Base-by-base conservation (phyloP, 768 basidiomycete species). In the Lentinula edodes region DNA sequence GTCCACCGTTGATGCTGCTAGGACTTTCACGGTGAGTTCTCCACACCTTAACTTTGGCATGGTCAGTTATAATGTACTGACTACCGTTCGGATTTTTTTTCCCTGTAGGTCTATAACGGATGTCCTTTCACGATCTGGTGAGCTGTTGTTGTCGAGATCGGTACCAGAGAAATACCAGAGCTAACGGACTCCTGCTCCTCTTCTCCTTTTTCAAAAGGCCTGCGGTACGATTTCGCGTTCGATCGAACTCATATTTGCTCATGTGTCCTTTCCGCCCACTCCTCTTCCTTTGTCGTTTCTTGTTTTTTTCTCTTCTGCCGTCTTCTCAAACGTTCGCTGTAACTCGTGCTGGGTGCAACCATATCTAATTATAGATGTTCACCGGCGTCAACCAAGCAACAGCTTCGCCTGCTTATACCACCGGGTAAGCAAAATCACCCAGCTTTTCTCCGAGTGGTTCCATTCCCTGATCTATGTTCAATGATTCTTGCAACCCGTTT, bases 51-150 rank as follows among this genome's bases (percentile, higher is more conserved):
- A 28, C 28, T 3, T 28, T 28, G 28, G 28, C 28, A 28, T 28
- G 28, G 28, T 28, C 28, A 28, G 3, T 1, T 28, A 28, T 28
- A 23, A 28, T 28, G 3, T 28, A 28, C 28, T 28, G 3, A 28
- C 28, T 28, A 28, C 3, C 3, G 28, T 18, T 35, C 28, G 15
- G n/a, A 16, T 1, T 15, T 10, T 7, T 12, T 32, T n/a, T 23
- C 34, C 5, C n/a, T 39, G 16, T 35, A 60, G 59, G 59, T 60
- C 15, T 52, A 53, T 13, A 63, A 60, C 32, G 48, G 41, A 36
- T 82, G 80, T 64, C 72, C 80, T 3, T 83, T 80, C 69, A 81
- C 81, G 1, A 69, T 83, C 53, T 83, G 82, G 82, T 80, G 61
- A 62, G 73, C 45, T 45, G 50, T 16, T 32, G 8, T 12, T 28